Base-by-base conservation (phyloP, 257 asterid genomes). In the Solanum boliviense region DNA sequence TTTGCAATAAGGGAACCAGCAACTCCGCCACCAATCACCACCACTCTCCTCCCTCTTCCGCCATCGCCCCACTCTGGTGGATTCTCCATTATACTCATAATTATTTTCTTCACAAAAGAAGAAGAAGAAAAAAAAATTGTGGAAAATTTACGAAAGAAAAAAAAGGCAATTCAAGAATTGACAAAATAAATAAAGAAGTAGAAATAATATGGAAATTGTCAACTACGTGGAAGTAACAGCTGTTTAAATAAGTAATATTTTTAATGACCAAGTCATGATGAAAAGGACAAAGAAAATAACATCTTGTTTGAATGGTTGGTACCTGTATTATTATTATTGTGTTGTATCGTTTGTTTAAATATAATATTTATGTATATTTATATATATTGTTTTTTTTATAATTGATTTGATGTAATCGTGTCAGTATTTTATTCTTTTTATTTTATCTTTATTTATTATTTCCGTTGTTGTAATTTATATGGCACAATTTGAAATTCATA, bases 11-110 rank as follows among this genome's bases (percentile, higher is more conserved):
- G 92, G 29, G 99, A 92, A 38, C 98, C 99, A 0, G 97, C 98
- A 0, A 96, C 96, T 89, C 99, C 99, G 21, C 99, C 98, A 72
- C 99, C 98, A 6, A 96, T 91, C 75, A 96, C 96, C 92, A 93
- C 98, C 91, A 95, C 97, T 88, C 95, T 92, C 92, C 93, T 95
- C 94, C 98, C 93, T 27, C 96, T 89, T 4, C 93, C 95, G n/a
- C 94, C 94, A 82, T 87, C 91, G 60, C 87, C 90, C 90, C 89
- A 36, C 89, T 92, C 96, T 89, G 91, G 84, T 56, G 92, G 88
- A 84, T 68, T 86, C 88, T 91, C 89, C 93, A 87, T 52, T 52
- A 46, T 92, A 75, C 73, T 32, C 84, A 75, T 23, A 31, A 18
- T 31, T 27, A 32, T 9, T 16, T 34, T 34, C 9, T 31, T 15